A percentile compares a stretch with the other conserved stretches of the same genome.
These are phyloP conservation scores for Trichaptum fuscoviolaceum DNA, from an alignment of 768 basidiomycete species.

Conservation along the genomic window DNA sequence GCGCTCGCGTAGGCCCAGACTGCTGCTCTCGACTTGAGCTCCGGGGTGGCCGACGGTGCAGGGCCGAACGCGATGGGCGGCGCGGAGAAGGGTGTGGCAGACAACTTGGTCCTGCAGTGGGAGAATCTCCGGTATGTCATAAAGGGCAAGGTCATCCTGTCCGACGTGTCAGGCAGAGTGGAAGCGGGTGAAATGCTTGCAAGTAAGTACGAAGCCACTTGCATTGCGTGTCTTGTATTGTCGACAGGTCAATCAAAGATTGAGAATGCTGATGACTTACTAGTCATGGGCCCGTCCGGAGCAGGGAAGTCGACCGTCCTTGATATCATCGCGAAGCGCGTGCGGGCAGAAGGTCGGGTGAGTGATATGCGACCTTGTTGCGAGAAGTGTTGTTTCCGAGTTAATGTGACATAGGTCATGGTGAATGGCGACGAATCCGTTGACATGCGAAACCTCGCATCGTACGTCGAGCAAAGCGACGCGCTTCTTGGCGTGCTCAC, in stretches of 20 bases:
- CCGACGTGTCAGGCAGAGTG: slow-evolving; percentile 12
- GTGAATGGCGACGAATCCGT: slow-evolving; percentile 15
- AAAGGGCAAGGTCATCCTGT: slow-evolving; percentile 15
- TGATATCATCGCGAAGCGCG: slow-evolving; percentile 47
- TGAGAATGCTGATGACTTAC: not conserved
- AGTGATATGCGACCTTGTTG: slow-evolving; percentile 15
- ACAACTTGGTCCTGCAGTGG: not conserved
- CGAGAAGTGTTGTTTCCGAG: slow-evolving; percentile 39
- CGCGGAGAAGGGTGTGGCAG: not conserved
- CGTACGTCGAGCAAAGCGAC: slow-evolving; percentile 59
- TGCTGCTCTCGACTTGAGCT: not conserved
- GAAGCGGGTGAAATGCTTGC: slow-evolving; percentile 22
- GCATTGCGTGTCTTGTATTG: not conserved
- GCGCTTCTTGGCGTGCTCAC: slow-evolving; percentile 53
- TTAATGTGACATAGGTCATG: slow-evolving; percentile 13
- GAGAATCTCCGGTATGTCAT: slow-evolving; percentile 4
- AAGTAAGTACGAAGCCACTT: slow-evolving; percentile 9
- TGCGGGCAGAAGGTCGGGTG: slow-evolving; percentile 20
- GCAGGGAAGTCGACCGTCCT: slow-evolving; percentile 49
- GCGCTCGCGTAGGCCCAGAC: not conserved
- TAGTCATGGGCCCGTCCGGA: slow-evolving; percentile 48
- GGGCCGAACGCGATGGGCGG: not conserved
- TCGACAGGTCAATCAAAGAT: no score
- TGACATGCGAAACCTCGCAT: slow-evolving; percentile 35
- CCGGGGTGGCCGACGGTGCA: not conserved